phyloP scores from a whole-genome alignment of 345 rosid species.

The Hypericum androsaemum region DNA sequence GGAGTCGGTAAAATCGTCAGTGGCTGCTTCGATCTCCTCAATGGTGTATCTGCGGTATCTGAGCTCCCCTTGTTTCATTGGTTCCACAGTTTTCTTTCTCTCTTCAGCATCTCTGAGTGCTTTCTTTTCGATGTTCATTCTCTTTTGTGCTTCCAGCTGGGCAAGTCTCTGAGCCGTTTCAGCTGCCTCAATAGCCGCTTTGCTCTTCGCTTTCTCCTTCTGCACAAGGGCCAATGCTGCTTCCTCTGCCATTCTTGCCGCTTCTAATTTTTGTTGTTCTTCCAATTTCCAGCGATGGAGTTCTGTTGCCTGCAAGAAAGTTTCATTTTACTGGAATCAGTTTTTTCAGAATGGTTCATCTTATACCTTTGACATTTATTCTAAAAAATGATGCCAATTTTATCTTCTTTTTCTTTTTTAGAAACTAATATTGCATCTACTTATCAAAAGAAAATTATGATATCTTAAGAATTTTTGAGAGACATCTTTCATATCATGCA shows the following conservation, averaged over 20 bases:
- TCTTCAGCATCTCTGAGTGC: slow-evolving; percentile 26
- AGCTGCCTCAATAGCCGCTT: slow-evolving; percentile 53
- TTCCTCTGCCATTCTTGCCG: slow-evolving; percentile 44
- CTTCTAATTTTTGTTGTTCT: slow-evolving; percentile 38
- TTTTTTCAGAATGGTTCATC: no score
- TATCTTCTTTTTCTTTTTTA: no score
- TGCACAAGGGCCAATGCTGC: slow-evolving; percentile 47
- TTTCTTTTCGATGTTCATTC: slow-evolving; percentile 37
- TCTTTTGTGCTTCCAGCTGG: slow-evolving; percentile 48
- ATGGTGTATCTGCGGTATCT: slow-evolving; percentile 55
- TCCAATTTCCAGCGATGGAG: slow-evolving; percentile 49
- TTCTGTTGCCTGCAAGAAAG: slow-evolving; percentile 38
- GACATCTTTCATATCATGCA: neutral
- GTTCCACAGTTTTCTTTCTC: slow-evolving; percentile 16
- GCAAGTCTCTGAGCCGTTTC: slow-evolving; percentile 44
- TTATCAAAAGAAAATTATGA: neutral
- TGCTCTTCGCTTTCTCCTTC: slow-evolving; percentile 50
- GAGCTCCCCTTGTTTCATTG: slow-evolving; percentile 19
- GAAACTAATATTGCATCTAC: no score
- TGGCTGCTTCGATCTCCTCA: slow-evolving; percentile 73
- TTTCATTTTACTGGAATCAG: neutral
- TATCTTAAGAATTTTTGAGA: neutral
- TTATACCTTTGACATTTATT: no score
- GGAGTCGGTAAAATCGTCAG: slow-evolving; percentile 36
- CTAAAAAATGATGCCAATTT: no score